Evolutionary conservation across 345 rosid genomes (phyloP).

Genomic region (Hibiscus trionum): DNA sequence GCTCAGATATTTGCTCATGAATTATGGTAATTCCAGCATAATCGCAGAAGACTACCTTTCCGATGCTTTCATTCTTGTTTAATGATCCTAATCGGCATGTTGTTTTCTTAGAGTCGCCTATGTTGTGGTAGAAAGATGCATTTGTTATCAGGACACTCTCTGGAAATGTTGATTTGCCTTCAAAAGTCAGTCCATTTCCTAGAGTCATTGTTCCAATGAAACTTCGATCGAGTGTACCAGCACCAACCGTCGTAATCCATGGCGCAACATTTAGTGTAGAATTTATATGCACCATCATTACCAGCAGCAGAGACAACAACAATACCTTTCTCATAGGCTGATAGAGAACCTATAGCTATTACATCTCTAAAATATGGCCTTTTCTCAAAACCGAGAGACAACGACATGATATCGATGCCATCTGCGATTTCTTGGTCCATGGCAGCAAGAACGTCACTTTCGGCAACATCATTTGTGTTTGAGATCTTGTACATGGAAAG

Average conservation of each 20-base stretch:
- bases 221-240: constrained; percentile 36
- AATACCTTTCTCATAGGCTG: constrained; percentile 3
- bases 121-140: background rate
- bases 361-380: background rate
- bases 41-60: constrained; percentile 35
- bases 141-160: background rate
- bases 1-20: constrained; percentile 18
- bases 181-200: constrained; percentile 14
- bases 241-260: constrained; percentile 43
- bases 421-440: no score
- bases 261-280: constrained; percentile 33
- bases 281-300: background rate
- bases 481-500: constrained; percentile 11
- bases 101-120: background rate
- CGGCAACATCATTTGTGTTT: background rate
- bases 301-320: constrained; percentile 9
- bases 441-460: constrained; percentile 5
- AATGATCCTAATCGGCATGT: constrained; percentile 10
- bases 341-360: constrained; percentile 9
- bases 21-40: background rate
- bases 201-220: constrained; percentile 25
- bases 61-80: constrained; percentile 19
- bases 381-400: no score
- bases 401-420: no score
- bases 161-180: background rate